Base-by-base conservation (phyloP, 768 basidiomycete genomes). In the Hydnomerulius pinastri region DNA sequence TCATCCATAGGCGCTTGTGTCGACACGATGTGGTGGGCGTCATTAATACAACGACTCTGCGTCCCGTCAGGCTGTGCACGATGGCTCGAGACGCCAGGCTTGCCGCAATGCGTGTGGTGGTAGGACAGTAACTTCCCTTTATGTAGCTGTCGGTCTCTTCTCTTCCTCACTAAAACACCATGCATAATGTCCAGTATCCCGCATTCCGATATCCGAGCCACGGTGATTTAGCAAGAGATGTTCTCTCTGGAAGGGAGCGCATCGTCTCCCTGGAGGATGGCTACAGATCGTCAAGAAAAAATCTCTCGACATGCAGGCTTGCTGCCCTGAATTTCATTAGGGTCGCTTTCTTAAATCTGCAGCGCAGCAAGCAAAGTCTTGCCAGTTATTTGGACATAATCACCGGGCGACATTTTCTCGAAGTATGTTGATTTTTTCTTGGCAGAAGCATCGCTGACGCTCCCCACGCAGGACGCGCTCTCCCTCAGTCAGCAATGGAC, bases 251-350 rank as follows among this genome's bases (percentile, higher is more conserved):
- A 17, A 69, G 70, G 49, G 72, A 73, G 46, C 61, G 69, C 33
- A 70, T 82, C 29, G 67, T 79, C 40, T 77, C 75, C 3, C 70
- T 77, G 53, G 59, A 55, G 6, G 76, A 79, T 13, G 67, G 74
- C 15, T 76, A 80, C 40, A 78, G 81, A 36, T 82, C 82, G 36
- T 61, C 66, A 32, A 70, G 73, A 29, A 50, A 35, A 30, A 57
- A 56, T 21, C 46, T 43, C 8, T 76, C 82, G 12, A 73, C 81
- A 3, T 86, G 84, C 53, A 83, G 83, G 11, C 71, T 87, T 38
- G 83, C 85, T 8, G 79, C 80, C 3, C 57, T 87, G 56, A 86
- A 85, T 55, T 85, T 82, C 48, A 80, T 75, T 11, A 73, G 82
- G 20, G 52, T 79, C 9, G 68, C 73, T n/a, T 75, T 83, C 18